Base-by-base conservation (phyloP, 495 filamentous ascomycete species). In the Podospora pseudopauciseta region DNA sequence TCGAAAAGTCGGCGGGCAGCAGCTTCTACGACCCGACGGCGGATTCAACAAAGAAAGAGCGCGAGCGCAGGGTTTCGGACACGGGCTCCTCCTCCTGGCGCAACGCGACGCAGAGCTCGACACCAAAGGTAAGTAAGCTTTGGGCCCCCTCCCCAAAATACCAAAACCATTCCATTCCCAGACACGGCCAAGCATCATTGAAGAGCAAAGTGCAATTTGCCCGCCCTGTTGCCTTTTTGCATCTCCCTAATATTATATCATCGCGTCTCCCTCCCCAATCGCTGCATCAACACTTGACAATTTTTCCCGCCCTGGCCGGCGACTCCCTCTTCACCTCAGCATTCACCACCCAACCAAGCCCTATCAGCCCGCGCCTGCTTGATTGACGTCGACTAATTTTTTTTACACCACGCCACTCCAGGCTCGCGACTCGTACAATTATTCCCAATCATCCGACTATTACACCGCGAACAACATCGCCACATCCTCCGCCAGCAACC, bases 401-500 rank as follows among this genome's bases (percentile, higher is more conserved):
- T 70, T 74, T 64, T 70, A 70, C 67, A 23, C 54, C 65, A 44
- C 67, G 28, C 61, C 65, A 60, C 61, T 68, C 59, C 85, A 87
- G 81, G 77, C 77, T 69, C 85, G 81, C 70, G 84, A 85, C 70
- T 76, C 81, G 0, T 85, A 84, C 79, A 75, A 75, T 70, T 83
- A 84, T 71, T 74, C 81, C 32, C 79, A 78, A 65, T 66, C 78
- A 5, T 75, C 80, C 28, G 78, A 83, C 72, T 84, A 85, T 68
- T 87, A 84, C 78, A 88, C 87, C 81, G 87, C 58, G 70, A 65
- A 85, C 69, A 87, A 84, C 78, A 88, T 86, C 81, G 87, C 62
- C 72, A 70, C 68, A 49, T 49, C 39, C 9, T 5, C 39, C 13
- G 39, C 39, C 39, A 49, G 15, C 39, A 49, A 49, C 15, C 39